Percentiles rank a stretch among this genome's conserved stretches.
These are phyloP conservation scores for Fonsecaea pugnacius DNA, from an alignment of 2,329 filamentous ascomycete species.

Conservation along the genomic window DNA sequence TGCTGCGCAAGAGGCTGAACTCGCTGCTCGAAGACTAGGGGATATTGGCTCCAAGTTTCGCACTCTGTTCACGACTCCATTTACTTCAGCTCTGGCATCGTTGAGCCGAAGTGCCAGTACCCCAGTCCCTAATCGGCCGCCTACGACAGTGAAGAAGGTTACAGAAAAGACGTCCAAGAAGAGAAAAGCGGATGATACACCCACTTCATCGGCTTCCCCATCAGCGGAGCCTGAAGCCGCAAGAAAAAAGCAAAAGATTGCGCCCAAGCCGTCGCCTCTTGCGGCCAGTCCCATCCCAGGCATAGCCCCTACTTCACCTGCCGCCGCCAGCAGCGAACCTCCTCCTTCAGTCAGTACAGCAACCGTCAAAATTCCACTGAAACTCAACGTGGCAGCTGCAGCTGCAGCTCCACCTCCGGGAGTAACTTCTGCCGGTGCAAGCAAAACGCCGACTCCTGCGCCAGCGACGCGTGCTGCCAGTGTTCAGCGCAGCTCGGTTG, in stretches of 20 bases:
- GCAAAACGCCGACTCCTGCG: constrained; percentile 32
- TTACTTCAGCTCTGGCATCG: constrained; percentile 36
- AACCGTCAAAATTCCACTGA: constrained; percentile 38
- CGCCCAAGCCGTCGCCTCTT: constrained; percentile 41
- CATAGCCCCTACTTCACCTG: constrained; percentile 47
- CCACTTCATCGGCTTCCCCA: constrained; percentile 39
- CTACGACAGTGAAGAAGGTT: constrained; percentile 37
- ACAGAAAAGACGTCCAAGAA: constrained; percentile 49
- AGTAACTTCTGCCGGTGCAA: background rate
- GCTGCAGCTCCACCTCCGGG: constrained; percentile 16
- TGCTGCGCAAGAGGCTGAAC: constrained; percentile 45
- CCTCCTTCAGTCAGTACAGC: constrained; percentile 27
- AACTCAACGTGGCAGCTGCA: constrained; percentile 32
- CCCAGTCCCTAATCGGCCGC: constrained; percentile 32
- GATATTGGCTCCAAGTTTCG: constrained; percentile 47
- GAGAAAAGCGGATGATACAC: constrained; percentile 59
- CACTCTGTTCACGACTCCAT: constrained; percentile 42
- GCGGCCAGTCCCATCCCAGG: constrained; percentile 47
- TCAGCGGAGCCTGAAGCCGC: constrained; percentile 38
- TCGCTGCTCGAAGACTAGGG: constrained; percentile 45
- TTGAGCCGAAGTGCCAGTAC: constrained; percentile 38
- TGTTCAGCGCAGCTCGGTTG: constrained; percentile 33
- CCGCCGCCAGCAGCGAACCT: constrained; percentile 39
- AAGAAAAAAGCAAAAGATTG: constrained; percentile 45
- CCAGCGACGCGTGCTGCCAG: constrained; percentile 30